Base-by-base conservation (phyloP, 495 filamentous ascomycete genomes). In the Penicillium longicatenatum region DNA sequence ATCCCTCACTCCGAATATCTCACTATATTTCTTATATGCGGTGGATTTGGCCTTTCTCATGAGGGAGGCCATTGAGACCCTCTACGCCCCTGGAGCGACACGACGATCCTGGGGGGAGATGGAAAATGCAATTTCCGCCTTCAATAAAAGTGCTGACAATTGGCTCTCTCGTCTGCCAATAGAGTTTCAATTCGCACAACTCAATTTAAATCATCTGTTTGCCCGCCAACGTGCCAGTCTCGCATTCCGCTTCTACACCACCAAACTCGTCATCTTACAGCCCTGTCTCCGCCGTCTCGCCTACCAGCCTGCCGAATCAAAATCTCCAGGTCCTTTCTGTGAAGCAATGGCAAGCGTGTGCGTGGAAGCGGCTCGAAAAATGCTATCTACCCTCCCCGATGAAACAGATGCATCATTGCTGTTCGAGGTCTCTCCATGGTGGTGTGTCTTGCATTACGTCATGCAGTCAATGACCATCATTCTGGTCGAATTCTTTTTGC, bases 361-460 rank as follows among this genome's bases (percentile, higher is more conserved):
- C 59, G 70, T 88, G 10, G 58, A 76, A 8, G 74, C 76, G 16
- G 84, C 85, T 0, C 58, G 68, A 14, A 63, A 74, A 17, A 79
- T 81, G 53, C 62, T 86, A 0, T 66, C 72, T 11, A 57, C 86
- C 20, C 57, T 88, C 0, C 79, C 78, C 2, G 67, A 75, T 6
- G 39, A 65, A 20, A 61, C 68, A 1, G 66, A 77, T 31, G 48
- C 58, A 4, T 29, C 41, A n/a, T 70, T 66, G 56, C 63, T 86
- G 1, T 83, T 83, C 50, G 59, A 67, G 10, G 62, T 75, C 7
- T 64, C 73, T 1, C 82, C 83, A 11, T 89, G 84, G 84, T 89
- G 84, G 83, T 77, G 71, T 50, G 64, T 84, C 10, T 66, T 88
- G 11, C 86, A 88, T 62, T 80, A 82, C 51, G 57, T 88, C 6